phyloP scores from a whole-genome alignment of 2,329 filamentous ascomycete species.

The Aspergillus unguis region DNA sequence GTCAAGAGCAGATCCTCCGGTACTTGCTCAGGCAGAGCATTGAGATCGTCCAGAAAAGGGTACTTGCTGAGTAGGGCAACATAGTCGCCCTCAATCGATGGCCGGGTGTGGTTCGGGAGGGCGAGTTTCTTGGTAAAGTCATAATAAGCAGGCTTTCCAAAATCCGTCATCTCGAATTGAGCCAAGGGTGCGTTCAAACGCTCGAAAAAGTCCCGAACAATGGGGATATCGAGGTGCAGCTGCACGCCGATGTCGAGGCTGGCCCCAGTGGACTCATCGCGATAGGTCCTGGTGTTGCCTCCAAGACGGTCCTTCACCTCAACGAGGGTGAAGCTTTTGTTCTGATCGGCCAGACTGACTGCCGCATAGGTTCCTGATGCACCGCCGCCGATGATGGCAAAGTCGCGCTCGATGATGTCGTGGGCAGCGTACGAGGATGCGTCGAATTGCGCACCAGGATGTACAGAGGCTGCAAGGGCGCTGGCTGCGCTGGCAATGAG shows the following conservation, averaged over 20 bases:
- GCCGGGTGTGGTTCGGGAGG: background rate
- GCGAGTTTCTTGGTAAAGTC: background rate
- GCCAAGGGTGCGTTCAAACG: slow-evolving; percentile 19
- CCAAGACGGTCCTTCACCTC: slow-evolving; percentile 26
- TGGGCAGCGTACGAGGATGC: background rate
- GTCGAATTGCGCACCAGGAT: background rate
- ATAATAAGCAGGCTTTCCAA: background rate
- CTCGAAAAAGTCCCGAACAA: slow-evolving; percentile 22
- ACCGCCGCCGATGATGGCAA: slow-evolving; percentile 31
- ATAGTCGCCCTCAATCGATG: slow-evolving; percentile 18
- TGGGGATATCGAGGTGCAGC: slow-evolving; percentile 20
- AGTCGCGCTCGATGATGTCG: slow-evolving; percentile 12
- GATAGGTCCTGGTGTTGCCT: slow-evolving; percentile 27
- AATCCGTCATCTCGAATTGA: background rate
- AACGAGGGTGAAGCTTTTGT: slow-evolving; percentile 25
- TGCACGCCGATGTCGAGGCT: slow-evolving; percentile 30
- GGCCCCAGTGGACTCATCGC: slow-evolving; percentile 16
- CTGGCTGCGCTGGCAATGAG: background rate
- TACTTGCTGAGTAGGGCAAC: slow-evolving; percentile 7
- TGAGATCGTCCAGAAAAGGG: slow-evolving; percentile 5
- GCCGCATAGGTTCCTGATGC: slow-evolving; percentile 30
- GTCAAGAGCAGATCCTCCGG: slow-evolving; percentile 10
- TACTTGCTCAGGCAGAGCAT: slow-evolving; percentile 14
- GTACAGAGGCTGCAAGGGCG: background rate
- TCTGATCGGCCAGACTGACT: slow-evolving; percentile 24